A percentile compares a stretch with the other conserved stretches of the same genome.
These are phyloP conservation scores for Ogataea ramenticola DNA, from an alignment of 805 yeast species.

Conservation along the genomic window DNA sequence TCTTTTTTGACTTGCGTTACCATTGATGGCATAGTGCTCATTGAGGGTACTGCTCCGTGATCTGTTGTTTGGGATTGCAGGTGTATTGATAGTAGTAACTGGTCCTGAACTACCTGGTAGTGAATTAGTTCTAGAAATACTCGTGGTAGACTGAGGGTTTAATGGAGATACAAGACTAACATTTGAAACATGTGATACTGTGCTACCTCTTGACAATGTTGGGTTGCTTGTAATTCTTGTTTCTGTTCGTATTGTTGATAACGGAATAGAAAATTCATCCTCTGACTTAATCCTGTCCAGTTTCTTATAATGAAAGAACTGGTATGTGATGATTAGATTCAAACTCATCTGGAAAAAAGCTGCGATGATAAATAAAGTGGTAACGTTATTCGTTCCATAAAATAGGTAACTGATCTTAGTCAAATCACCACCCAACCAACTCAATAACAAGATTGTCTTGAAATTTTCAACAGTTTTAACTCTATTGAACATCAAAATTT, in stretches of 20 bases:
- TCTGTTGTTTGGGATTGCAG: conserved; percentile 5
- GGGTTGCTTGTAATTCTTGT: neutral
- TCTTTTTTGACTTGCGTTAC: neutral
- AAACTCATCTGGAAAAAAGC: conserved; percentile 73
- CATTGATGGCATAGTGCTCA: conserved; percentile 9
- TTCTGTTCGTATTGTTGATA: neutral
- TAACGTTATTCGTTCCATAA: conserved; percentile 69
- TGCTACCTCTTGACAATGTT: conserved; percentile 3
- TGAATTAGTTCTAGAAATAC: neutral
- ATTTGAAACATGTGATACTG: conserved; percentile 4
- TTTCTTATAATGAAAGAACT: conserved; percentile 55
- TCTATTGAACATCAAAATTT: conserved; percentile 61
- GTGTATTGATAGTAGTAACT: neutral
- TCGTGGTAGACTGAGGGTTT: conserved; percentile 1
- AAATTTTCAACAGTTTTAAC: conserved; percentile 70
- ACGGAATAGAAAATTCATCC: neutral
- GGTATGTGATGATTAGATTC: conserved; percentile 67
- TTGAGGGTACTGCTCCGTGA: conserved; percentile 18
- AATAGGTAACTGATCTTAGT: conserved; percentile 67
- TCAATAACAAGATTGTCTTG: conserved; percentile 61
- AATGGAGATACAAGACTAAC: neutral
- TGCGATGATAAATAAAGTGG: conserved; percentile 57
- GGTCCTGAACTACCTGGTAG: neutral
- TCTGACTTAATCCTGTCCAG: conserved; percentile 9
- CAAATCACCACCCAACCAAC: conserved; percentile 88